These are phyloP conservation scores for Malassezia brasiliensis DNA, from an alignment of 1,284 basidiomycete genomes.

Conservation along the genomic window DNA sequence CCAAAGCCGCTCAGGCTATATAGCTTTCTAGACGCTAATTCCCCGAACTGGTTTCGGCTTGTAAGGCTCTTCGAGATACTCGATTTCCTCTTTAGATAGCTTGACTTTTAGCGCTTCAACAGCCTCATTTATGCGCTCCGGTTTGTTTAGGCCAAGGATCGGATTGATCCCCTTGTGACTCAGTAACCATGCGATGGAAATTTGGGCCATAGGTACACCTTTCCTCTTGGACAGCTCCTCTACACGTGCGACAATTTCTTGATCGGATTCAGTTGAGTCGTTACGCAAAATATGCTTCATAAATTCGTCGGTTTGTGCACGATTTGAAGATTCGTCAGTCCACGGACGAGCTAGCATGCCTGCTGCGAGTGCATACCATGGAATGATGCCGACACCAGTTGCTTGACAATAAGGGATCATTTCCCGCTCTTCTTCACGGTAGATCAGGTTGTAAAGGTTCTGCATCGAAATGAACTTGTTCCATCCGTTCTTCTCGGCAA, in stretches of 20 bases:
- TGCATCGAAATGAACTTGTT: constrained; percentile 56
- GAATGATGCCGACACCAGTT: constrained; percentile 52
- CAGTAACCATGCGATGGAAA: constrained; percentile 49
- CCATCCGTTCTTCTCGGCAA: constrained; percentile 17
- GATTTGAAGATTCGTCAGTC: constrained; percentile 1
- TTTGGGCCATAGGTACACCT: constrained; percentile 50
- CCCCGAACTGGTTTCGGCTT: constrained; percentile 9
- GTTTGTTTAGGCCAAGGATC: constrained; percentile 13
- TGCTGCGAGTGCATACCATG: constrained; percentile 51
- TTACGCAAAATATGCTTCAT: not conserved
- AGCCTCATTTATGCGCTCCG: constrained; percentile 13
- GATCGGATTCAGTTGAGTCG: constrained; percentile 2
- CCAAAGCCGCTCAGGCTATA: too few species aligned
- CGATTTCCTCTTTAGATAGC: constrained; percentile 5
- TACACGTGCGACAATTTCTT: constrained; percentile 41
- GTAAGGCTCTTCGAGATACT: constrained; percentile 14
- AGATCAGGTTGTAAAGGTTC: constrained; percentile 56
- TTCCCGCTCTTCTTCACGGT: constrained; percentile 61
- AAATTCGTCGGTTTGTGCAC: constrained; percentile 1
- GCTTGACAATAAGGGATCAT: constrained; percentile 58
- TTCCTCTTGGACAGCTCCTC: constrained; percentile 49
- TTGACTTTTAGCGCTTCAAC: constrained; percentile 7
- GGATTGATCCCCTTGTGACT: constrained; percentile 7
- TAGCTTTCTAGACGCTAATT: not conserved
- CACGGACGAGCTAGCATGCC: constrained; percentile 49